These are phyloP conservation scores for Solanum etuberosum DNA, from an alignment of 257 asterid species.

Conservation along the genomic window DNA sequence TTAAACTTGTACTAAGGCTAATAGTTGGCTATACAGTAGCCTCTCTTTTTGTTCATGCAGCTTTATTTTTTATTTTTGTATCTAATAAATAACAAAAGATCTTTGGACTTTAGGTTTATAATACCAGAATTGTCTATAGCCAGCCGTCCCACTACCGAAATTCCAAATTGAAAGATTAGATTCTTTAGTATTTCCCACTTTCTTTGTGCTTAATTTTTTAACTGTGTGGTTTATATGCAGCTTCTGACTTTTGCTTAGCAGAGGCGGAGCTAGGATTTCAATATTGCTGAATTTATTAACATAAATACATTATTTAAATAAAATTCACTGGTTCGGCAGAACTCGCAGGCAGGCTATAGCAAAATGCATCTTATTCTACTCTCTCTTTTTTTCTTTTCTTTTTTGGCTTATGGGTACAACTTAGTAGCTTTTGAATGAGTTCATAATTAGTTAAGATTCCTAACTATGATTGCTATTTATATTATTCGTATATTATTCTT, in stretches of 20 bases:
- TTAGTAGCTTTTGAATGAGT: constrained; percentile 2
- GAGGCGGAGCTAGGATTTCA: background rate
- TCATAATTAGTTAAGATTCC: constrained; percentile 12
- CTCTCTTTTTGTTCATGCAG: constrained; percentile 10
- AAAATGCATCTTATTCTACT: constrained; percentile 21
- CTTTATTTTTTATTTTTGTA: background rate
- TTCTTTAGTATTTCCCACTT: constrained; percentile 21
- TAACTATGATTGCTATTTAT: background rate
- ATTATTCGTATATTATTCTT: background rate
- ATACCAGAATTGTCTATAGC: background rate
- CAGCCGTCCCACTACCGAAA: constrained; percentile 10
- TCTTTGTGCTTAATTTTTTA: constrained; percentile 5
- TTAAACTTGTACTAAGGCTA: background rate
- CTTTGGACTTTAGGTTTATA: background rate
- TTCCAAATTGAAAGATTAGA: background rate
- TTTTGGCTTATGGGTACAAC: constrained; percentile 6
- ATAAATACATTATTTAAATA: too few relatives aligned
- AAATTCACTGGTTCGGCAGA: too few relatives aligned
- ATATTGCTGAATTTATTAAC: background rate
- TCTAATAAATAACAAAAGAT: background rate
- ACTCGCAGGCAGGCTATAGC: background rate
- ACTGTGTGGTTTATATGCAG: constrained; percentile 33
- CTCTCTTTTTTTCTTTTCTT: background rate
- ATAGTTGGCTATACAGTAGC: constrained; percentile 1
- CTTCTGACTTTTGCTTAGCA: constrained; percentile 13